Conservation (phyloP, 139 green algal genomes). For the Spirogloea muscicola region DNA sequence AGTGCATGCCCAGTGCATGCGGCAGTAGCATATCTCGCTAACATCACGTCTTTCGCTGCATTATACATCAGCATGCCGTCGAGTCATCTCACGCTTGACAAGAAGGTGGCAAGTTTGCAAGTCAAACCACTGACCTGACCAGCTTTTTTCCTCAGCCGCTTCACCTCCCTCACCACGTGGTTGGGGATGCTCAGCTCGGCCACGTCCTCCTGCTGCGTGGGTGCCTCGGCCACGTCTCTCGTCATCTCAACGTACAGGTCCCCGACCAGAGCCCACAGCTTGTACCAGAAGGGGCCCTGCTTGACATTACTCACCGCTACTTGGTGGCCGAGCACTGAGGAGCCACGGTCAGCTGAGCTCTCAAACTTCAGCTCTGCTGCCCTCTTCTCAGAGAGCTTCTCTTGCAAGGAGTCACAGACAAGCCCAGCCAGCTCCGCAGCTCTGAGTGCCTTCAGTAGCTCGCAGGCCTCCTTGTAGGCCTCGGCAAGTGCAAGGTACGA, state of each 20-base stretch:
- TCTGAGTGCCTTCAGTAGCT: constrained; percentile 32
- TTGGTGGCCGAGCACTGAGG: too few species aligned
- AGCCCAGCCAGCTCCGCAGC: constrained; percentile 38
- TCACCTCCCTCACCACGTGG: constrained; percentile 26
- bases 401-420: constrained; percentile 12
- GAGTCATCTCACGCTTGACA: too few species aligned
- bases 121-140: neutral
- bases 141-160: constrained; percentile 34
- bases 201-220: constrained; percentile 11
- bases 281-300: constrained; percentile 42
- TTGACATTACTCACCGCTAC: too few species aligned
- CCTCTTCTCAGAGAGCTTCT: too few species aligned
- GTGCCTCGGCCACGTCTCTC: neutral
- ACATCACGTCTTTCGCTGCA: too few species aligned
- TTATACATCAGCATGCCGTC: too few species aligned
- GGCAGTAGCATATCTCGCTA: too few species aligned
- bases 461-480: constrained; percentile 22
- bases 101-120: too few species aligned
- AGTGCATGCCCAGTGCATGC: too few species aligned
- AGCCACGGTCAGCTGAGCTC: too few species aligned
- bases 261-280: constrained; percentile 30
- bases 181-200: constrained; percentile 28
- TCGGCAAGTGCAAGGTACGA: constrained; percentile 35
- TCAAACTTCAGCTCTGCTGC: neutral
- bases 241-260: constrained; percentile 42